These are phyloP conservation scores for Neocucurbitaria cava DNA, from an alignment of 2,329 filamentous ascomycete genomes.

Conservation along the genomic window DNA sequence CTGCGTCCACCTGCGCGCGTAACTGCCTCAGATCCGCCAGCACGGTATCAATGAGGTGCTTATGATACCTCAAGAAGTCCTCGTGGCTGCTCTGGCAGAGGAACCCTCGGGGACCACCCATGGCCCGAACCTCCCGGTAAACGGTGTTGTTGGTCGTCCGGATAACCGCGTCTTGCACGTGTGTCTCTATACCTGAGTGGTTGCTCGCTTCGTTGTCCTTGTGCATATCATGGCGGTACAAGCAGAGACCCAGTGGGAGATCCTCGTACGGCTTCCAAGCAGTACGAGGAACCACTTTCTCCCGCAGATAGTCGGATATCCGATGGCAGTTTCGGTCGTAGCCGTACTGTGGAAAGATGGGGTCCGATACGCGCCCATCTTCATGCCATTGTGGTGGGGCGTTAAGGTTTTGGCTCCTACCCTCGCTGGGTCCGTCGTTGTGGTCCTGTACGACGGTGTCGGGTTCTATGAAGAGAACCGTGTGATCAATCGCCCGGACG, in stretches of 20 bases:
- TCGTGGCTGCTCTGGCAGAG: neutral
- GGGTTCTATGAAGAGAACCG: neutral
- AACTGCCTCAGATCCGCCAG: neutral
- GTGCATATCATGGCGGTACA: no score
- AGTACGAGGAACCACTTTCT: no score
- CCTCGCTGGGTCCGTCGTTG: no score
- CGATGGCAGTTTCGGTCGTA: neutral
- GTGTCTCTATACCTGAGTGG: neutral
- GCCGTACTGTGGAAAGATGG: neutral
- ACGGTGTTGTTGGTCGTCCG: neutral
- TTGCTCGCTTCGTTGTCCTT: no score
- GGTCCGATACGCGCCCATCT: neutral
- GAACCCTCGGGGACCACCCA: neutral
- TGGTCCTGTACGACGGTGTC: neutral
- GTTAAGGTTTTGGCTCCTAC: no score
- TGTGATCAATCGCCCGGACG: neutral
- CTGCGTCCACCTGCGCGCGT: neutral
- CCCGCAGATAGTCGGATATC: neutral
- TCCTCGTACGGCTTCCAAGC: no score
- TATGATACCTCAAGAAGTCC: neutral
- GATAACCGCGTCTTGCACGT: neutral
- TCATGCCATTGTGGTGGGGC: neutral
- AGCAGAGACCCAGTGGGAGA: no score
- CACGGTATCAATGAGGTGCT: neutral
- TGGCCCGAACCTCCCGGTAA: neutral